phyloP scores from a whole-genome alignment of 805 yeast genomes.

The Suhomyces xylopsoci region DNA sequence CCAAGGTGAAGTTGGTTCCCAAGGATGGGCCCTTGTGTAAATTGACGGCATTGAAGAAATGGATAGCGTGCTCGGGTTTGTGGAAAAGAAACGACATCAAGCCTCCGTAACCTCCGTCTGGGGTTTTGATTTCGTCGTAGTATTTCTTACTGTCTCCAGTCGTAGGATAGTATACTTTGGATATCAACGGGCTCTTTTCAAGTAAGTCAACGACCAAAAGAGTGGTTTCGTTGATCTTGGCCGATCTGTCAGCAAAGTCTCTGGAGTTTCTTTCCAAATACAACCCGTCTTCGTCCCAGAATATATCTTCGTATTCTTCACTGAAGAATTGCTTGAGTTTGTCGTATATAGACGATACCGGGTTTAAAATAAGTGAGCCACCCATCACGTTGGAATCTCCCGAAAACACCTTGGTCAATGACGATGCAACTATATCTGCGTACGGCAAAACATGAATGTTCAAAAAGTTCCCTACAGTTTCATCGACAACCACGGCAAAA shows the following conservation, averaged over 20 bases:
- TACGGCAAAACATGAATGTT: constrained; percentile 78
- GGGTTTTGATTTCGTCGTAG: constrained; percentile 69
- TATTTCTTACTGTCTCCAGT: constrained; percentile 50
- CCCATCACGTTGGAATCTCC: constrained; percentile 97
- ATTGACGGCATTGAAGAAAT: constrained; percentile 68
- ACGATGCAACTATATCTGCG: constrained; percentile 83
- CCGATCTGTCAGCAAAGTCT: constrained; percentile 69
- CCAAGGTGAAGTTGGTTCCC: constrained; percentile 85
- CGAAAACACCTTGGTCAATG: constrained; percentile 87
- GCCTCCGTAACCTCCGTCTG: constrained; percentile 86
- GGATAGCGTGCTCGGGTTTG: constrained; percentile 58
- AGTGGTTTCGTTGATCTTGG: constrained; percentile 55
- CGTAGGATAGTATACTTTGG: constrained; percentile 70
- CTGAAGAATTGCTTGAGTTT: constrained; percentile 49
- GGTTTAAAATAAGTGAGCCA: constrained; percentile 81
- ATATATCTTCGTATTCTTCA: constrained; percentile 60
- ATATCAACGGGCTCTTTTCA: constrained; percentile 49
- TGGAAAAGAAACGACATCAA: constrained; percentile 71
- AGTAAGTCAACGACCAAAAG: constrained; percentile 54
- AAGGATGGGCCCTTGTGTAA: constrained; percentile 87
- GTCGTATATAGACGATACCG: constrained; percentile 50
- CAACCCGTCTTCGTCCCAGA: constrained; percentile 95
- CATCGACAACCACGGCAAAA: constrained; percentile 86
- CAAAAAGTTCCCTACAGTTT: constrained; percentile 87
- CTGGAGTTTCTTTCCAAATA: constrained; percentile 90